phyloP scores from a whole-genome alignment of 2,329 filamentous ascomycete genomes.

The Juglanconis oblonga region DNA sequence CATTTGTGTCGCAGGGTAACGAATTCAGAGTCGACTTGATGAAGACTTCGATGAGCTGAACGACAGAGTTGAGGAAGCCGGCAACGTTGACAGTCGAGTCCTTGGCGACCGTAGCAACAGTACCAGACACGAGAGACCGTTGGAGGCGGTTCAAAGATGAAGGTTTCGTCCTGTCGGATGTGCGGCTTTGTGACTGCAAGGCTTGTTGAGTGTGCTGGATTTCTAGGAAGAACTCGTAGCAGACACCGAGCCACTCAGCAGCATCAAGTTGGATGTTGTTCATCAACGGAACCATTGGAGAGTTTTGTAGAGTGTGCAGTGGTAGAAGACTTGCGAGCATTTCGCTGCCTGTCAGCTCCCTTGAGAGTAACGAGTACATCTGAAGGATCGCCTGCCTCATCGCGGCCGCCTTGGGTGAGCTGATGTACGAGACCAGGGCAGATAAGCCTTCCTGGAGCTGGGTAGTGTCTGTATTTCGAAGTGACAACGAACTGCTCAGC shows the following conservation, averaged over 20 bases:
- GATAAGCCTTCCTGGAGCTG: constrained; percentile 12
- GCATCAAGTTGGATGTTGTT: constrained; percentile 31
- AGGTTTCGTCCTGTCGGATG: constrained; percentile 45
- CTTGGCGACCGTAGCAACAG: constrained; percentile 54
- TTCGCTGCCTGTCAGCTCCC: constrained; percentile 16
- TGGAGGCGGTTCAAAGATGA: constrained; percentile 59
- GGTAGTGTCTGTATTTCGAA: not conserved
- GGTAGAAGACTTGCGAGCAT: constrained; percentile 37
- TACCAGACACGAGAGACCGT: constrained; percentile 53
- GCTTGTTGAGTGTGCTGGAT: constrained; percentile 39
- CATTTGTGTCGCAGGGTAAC: constrained; percentile 27
- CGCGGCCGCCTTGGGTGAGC: constrained; percentile 28
- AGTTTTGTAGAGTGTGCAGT: constrained; percentile 59
- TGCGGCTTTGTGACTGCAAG: constrained; percentile 39
- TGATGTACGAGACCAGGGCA: constrained; percentile 23
- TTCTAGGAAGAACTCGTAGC: constrained; percentile 49
- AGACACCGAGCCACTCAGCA: constrained; percentile 48
- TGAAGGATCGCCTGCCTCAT: constrained; percentile 32
- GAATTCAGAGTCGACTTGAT: constrained; percentile 27
- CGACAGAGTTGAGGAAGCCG: constrained; percentile 45
- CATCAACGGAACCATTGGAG: constrained; percentile 46
- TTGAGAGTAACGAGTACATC: constrained; percentile 24
- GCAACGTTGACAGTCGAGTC: constrained; percentile 58
- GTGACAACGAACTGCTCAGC: constrained; percentile 10
- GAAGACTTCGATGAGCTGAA: constrained; percentile 42